phyloP scores from a whole-genome alignment of 2,329 filamentous ascomycete genomes.

The Pleurostoma richardsiae region DNA sequence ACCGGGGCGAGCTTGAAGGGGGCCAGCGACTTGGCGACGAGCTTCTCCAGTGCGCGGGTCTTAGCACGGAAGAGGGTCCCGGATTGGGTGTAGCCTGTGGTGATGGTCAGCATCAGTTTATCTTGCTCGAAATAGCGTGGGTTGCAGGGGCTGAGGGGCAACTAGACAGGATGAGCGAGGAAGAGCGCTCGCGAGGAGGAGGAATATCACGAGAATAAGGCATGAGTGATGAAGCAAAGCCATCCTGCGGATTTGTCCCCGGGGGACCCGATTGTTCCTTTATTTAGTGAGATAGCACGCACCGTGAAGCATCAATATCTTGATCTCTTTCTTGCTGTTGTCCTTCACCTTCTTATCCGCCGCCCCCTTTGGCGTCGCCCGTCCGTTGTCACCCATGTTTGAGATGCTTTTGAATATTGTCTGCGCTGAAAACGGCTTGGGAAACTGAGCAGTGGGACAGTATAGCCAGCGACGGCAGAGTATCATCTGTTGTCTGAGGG shows the following conservation, averaged over 20 bases:
- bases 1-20: conserved; percentile 47
- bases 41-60: conserved; percentile 80
- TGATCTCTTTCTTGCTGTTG: conserved; percentile 45
- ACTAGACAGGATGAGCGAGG: not conserved
- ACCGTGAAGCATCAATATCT: conserved; percentile 77
- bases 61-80: conserved; percentile 81
- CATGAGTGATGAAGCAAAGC: too few species aligned
- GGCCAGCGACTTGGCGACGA: conserved; percentile 67
- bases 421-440: too few species aligned
- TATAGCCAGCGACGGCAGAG: too few species aligned
- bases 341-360: conserved; percentile 18
- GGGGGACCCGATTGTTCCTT: not conserved
- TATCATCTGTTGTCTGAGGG: too few species aligned
- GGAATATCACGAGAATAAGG: too few species aligned
- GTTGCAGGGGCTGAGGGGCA: too few species aligned
- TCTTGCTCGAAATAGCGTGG: not conserved
- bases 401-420: too few species aligned
- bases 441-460: too few species aligned
- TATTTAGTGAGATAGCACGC: conserved; percentile 1
- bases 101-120: not conserved
- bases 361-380: not conserved
- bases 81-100: conserved; percentile 80
- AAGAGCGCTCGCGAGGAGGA: too few species aligned
- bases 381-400: not conserved
- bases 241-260: too few species aligned